Percentiles rank a stretch among this genome's conserved stretches.
phyloP scores from a whole-genome alignment of 495 filamentous ascomycete genomes.

The Neurospora cerealis region DNA sequence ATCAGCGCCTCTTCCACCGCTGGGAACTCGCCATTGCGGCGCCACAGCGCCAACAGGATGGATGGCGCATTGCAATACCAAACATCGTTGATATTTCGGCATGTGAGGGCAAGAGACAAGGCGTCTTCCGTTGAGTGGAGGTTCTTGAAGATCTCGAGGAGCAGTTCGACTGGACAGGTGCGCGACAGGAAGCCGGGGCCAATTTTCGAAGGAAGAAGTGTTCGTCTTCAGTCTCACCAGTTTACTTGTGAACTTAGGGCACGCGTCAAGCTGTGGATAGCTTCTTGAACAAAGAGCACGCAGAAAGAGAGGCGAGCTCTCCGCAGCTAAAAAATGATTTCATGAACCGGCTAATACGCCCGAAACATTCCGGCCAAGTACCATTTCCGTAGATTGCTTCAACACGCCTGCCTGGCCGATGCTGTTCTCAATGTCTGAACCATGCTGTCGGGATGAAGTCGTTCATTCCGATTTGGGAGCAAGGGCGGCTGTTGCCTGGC shows the following conservation, averaged over 20 bases:
- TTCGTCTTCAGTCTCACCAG: too few species aligned
- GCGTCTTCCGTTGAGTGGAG: not conserved
- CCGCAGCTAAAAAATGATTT: not conserved
- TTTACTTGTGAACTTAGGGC: not conserved
- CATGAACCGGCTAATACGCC: not conserved
- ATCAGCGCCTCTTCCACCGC: too few species aligned
- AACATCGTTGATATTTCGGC: not conserved
- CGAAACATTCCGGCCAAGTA: not conserved
- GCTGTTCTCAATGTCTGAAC: too few species aligned
- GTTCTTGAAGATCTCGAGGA: not conserved
- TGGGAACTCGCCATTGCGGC: too few species aligned
- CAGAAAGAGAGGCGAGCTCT: not conserved
- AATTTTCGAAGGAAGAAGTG: not conserved
- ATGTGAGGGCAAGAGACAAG: not conserved
- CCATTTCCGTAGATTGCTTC: too few species aligned
- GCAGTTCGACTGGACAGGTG: not conserved
- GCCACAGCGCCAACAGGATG: not conserved
- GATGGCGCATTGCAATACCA: not conserved
- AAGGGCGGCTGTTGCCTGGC: not conserved
- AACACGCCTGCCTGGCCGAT: not conserved
- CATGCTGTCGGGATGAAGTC: not conserved
- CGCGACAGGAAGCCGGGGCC: not conserved
- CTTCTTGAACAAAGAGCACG: not conserved
- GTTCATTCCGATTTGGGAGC: not conserved
- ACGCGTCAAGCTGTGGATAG: not conserved